A percentile compares a stretch with the other conserved stretches of the same genome.
These are phyloP conservation scores for Phialophora expanda DNA, from an alignment of 2,329 filamentous ascomycete genomes.

Conservation along the genomic window DNA sequence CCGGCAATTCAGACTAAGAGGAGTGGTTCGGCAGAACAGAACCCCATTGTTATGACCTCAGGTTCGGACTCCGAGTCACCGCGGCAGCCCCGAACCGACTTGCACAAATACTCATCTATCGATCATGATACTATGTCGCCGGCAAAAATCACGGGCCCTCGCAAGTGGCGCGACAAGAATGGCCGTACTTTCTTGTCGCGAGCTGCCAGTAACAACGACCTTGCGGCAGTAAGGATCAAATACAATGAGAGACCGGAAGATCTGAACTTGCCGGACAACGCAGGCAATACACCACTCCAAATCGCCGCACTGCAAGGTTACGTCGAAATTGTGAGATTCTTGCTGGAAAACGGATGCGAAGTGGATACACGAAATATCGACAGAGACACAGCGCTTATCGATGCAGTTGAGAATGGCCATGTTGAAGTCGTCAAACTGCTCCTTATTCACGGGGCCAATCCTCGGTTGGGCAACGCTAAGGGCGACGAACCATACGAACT, in stretches of 20 bases:
- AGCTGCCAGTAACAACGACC: slow-evolving; percentile 83
- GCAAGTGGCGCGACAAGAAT: slow-evolving; percentile 89
- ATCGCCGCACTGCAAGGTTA: slow-evolving; percentile 88
- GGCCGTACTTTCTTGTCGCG: slow-evolving; percentile 90
- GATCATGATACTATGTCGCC: slow-evolving; percentile 63
- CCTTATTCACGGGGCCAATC: slow-evolving; percentile 86
- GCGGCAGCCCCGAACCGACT: slow-evolving; percentile 45
- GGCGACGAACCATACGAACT: slow-evolving; percentile 90
- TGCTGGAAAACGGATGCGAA: slow-evolving; percentile 83
- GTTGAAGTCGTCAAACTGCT: slow-evolving; percentile 84
- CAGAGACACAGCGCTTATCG: slow-evolving; percentile 90
- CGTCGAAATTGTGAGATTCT: slow-evolving; percentile 81
- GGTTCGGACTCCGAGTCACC: slow-evolving; percentile 46
- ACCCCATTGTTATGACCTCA: slow-evolving; percentile 35
- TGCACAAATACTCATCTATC: slow-evolving; percentile 50
- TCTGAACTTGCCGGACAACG: slow-evolving; percentile 87
- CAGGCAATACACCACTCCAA: slow-evolving; percentile 94
- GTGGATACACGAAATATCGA: slow-evolving; percentile 78
- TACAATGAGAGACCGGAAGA: slow-evolving; percentile 82
- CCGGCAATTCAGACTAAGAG: slow-evolving; percentile 50
- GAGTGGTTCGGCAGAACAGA: slow-evolving; percentile 52
- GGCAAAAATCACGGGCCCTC: slow-evolving; percentile 69
- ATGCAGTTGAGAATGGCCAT: slow-evolving; percentile 95
- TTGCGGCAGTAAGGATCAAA: slow-evolving; percentile 76
- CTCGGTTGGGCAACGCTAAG: slow-evolving; percentile 86